These are phyloP conservation scores for Manihot esculenta DNA, from an alignment of 441 rosid species.

Conservation along the genomic window DNA sequence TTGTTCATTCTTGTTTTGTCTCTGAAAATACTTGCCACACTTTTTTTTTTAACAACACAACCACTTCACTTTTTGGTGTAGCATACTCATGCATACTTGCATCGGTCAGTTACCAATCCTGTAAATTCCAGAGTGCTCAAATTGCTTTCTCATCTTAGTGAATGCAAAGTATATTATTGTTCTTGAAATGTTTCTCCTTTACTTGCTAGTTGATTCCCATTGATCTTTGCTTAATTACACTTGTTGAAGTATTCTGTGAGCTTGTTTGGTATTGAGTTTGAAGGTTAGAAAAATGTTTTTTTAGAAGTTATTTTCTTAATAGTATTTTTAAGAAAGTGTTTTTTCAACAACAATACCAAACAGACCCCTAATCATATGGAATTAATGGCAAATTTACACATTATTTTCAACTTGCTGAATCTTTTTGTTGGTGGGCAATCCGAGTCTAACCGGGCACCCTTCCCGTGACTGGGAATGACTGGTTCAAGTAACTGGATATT, in stretches of 20 bases:
- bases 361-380: too few relatives aligned
- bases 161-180: constrained; percentile 1
- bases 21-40: constrained; percentile 19
- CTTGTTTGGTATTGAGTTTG: too few relatives aligned
- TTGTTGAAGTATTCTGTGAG: neutral
- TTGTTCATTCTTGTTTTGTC: constrained; percentile 35
- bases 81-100: constrained; percentile 23
- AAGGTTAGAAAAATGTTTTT: too few relatives aligned
- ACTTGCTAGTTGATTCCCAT: neutral
- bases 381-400: too few relatives aligned
- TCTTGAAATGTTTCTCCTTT: neutral
- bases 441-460: neutral
- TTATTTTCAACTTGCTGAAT: neutral
- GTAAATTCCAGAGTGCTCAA: constrained; percentile 26
- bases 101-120: constrained; percentile 17
- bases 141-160: neutral
- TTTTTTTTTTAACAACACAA: constrained; percentile 25
- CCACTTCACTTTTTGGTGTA: constrained; percentile 22
- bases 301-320: too few relatives aligned
- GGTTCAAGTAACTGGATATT: too few relatives aligned
- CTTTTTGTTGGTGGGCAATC: neutral
- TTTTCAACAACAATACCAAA: too few relatives aligned
- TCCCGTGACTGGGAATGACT: too few relatives aligned
- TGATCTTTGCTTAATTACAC: neutral
- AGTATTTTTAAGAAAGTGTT: too few relatives aligned